Evolutionary conservation across 495 filamentous ascomycete genomes (phyloP).

Genomic region (Penicillium coffeae): DNA sequence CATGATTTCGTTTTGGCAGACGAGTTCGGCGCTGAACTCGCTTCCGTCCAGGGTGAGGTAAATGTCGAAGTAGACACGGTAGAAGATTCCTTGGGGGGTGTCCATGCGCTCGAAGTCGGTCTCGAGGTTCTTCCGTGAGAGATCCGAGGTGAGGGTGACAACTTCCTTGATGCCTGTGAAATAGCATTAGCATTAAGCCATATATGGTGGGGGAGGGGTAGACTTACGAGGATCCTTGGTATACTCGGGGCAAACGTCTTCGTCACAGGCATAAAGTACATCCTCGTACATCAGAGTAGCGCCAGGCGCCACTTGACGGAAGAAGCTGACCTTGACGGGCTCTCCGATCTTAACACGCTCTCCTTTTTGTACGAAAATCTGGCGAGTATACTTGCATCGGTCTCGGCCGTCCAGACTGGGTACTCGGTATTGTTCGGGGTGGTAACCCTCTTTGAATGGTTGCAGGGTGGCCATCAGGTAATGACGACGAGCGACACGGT

Average conservation of each 20-base stretch:
- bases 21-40: slow-evolving; percentile 96
- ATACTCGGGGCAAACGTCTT: slow-evolving; percentile 97
- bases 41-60: slow-evolving; percentile 95
- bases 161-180: slow-evolving; percentile 93
- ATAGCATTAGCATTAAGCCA: neutral
- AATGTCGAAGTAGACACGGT: slow-evolving; percentile 76
- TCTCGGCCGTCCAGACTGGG: slow-evolving; percentile 96
- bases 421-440: slow-evolving; percentile 96
- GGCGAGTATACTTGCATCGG: slow-evolving; percentile 96
- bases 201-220: neutral
- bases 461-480: slow-evolving; percentile 99
- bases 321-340: slow-evolving; percentile 98
- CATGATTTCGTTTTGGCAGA: slow-evolving; percentile 99
- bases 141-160: slow-evolving; percentile 93
- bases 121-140: slow-evolving; percentile 96
- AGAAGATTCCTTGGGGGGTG: slow-evolving; percentile 96
- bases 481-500: slow-evolving; percentile 95
- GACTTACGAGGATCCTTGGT: slow-evolving; percentile 96
- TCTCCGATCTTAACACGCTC: slow-evolving; percentile 98
- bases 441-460: slow-evolving; percentile 98
- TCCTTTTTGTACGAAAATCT: slow-evolving; percentile 98
- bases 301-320: slow-evolving; percentile 94
- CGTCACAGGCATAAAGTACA: slow-evolving; percentile 95
- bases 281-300: slow-evolving; percentile 99
- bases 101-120: slow-evolving; percentile 99